phyloP scores from a whole-genome alignment of 495 filamentous ascomycete species.

The Xylaria flabelliformis region DNA sequence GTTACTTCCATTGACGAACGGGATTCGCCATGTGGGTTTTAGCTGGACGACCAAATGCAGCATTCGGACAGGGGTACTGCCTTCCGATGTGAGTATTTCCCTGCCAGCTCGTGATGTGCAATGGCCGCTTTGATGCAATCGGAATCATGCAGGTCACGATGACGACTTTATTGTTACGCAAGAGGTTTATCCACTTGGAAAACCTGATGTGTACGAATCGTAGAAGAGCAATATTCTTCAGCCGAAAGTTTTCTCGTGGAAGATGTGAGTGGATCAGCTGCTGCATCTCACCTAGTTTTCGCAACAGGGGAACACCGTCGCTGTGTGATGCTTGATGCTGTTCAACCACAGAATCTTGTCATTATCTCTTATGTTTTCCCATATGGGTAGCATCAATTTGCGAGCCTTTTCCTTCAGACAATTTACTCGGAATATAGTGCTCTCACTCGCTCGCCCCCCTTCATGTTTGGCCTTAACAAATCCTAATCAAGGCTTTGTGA shows the following conservation, averaged over 20 bases:
- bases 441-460: neutral
- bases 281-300: neutral
- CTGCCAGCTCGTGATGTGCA: conserved; percentile 13
- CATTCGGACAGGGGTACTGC: conserved; percentile 8
- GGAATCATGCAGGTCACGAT: conserved; percentile 24
- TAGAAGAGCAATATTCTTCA: conserved; percentile 1
- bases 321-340: neutral
- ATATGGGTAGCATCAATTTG: neutral
- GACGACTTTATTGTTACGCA: conserved; percentile 13
- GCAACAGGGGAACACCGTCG: neutral
- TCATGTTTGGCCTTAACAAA: neutral
- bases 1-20: conserved; percentile 14
- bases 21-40: conserved; percentile 19
- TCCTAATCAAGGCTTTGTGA: neutral
- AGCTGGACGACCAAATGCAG: neutral
- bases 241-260: neutral
- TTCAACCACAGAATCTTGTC: neutral
- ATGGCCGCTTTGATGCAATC: conserved; percentile 9
- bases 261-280: conserved; percentile 11
- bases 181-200: conserved; percentile 13
- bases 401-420: neutral
- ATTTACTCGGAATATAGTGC: neutral
- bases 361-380: neutral
- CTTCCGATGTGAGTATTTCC: neutral
- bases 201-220: conserved; percentile 4